Evolutionary conservation across 257 asterid genomes (phyloP).

Genomic region (Linaria vulgaris): DNA sequence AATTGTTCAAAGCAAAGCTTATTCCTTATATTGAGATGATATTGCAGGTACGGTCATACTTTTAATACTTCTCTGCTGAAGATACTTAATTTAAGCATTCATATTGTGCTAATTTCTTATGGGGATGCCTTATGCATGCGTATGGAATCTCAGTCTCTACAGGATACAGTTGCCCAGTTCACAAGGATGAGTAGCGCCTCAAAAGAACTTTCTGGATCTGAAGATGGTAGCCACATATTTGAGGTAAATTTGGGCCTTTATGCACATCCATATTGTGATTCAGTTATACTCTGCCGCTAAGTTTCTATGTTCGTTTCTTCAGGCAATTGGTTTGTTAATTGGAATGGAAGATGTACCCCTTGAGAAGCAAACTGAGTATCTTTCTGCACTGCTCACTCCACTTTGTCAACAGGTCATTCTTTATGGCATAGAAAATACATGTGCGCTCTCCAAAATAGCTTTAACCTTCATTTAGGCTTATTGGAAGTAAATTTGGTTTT

Average conservation of each 20-base stretch:
- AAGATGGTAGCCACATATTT: slow-evolving; percentile 93
- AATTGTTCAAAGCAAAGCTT: slow-evolving; percentile 77
- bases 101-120: slow-evolving; percentile 7
- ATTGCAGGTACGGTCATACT: slow-evolving; percentile 62
- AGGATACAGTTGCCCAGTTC: slow-evolving; percentile 75
- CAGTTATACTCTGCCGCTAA: slow-evolving; percentile 15
- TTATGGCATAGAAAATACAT: slow-evolving; percentile 14
- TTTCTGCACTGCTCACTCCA: slow-evolving; percentile 82
- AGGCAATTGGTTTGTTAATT: slow-evolving; percentile 94
- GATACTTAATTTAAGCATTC: neutral
- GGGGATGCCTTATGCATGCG: slow-evolving; percentile 21
- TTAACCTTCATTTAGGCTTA: neutral
- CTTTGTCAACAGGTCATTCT: slow-evolving; percentile 86
- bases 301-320: slow-evolving; percentile 18
- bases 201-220: slow-evolving; percentile 56
- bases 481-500: slow-evolving; percentile 7
- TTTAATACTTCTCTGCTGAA: slow-evolving; percentile 13
- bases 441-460: slow-evolving; percentile 10
- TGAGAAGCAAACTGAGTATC: slow-evolving; percentile 83
- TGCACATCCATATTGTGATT: neutral
- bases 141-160: slow-evolving; percentile 61
- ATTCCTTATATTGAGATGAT: slow-evolving; percentile 88
- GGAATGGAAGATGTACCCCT: slow-evolving; percentile 96
- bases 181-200: slow-evolving; percentile 53
- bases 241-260: slow-evolving; percentile 51